phyloP scores from a whole-genome alignment of 192 early-diverging fungal genomes.

The Coemansia sp. region DNA sequence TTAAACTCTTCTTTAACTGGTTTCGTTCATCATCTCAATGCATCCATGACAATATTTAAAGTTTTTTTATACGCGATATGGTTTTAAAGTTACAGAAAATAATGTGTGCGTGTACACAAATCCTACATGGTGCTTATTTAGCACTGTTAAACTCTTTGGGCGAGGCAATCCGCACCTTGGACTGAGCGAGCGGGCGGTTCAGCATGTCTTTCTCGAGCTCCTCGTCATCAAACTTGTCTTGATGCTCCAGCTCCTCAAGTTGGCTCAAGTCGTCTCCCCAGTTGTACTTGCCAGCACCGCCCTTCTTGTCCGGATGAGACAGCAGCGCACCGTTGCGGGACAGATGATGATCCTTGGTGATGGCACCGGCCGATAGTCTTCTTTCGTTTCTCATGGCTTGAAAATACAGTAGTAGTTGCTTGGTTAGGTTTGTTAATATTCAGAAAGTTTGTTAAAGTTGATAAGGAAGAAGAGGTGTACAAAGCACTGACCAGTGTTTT shows the following conservation, averaged over 20 bases:
- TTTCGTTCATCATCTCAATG: not conserved
- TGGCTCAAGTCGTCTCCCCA: not conserved
- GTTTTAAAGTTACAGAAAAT: not conserved
- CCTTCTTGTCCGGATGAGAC: slow-evolving; percentile 4
- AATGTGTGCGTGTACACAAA: not conserved
- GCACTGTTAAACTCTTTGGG: not conserved
- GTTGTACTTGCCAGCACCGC: slow-evolving; percentile 8
- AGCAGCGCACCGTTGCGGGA: slow-evolving; percentile 4
- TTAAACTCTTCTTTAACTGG: not conserved
- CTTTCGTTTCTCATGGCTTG: not conserved
- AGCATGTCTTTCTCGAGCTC: not conserved
- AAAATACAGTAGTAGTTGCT: not conserved
- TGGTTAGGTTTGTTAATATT: not conserved
- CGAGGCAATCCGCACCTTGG: slow-evolving; percentile 1
- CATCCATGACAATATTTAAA: not conserved
- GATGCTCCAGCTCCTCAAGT: not conserved
- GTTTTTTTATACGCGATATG: not conserved
- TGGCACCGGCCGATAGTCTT: slow-evolving; percentile 4
- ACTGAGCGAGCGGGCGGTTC: not conserved
- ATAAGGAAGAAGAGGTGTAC: not conserved
- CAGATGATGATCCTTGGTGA: slow-evolving; percentile 3
- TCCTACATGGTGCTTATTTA: not conserved
- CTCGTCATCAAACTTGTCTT: not conserved
- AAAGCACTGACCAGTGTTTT: no score
- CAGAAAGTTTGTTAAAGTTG: not conserved